Evolutionary conservation across 306 rosid genomes (phyloP), one percentile per base, ranked within the genome.

Genomic region (Mimosa pudica): DNA sequence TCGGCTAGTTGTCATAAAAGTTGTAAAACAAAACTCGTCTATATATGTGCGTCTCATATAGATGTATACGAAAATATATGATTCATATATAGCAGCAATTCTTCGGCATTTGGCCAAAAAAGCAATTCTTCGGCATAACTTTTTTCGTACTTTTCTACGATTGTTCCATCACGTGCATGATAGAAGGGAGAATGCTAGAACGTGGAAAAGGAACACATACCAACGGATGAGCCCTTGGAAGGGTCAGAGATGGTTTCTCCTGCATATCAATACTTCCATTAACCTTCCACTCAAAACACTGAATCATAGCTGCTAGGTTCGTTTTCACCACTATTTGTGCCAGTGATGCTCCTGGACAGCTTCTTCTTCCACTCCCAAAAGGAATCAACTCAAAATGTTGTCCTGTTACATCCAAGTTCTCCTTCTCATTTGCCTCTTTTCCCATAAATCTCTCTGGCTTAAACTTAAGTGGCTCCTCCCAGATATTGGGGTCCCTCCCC

Each of bases 311-410:
- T 13, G 84, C 93, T 1, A 89, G 77, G 5, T 68, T 77, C 8
- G 90, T 79, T 1, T 80, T 89, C 17, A 89, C 82, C 51, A 89
- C 70, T 10, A 75, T 82, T 47, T 87, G 5, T 7, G 87, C 93
- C 8, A 89, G 80, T 33, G 93, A 65, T 2, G 85, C 83, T 61
- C 89, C 91, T 10, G 93, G 91, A 17, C 91, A 89, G 2, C 80
- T 78, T 79, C 93, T 87, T 85, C 92, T 87, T 55, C 92, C 90
- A 66, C 85, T 83, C 51, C 93, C 93, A 82, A 89, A 89, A 47
- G 91, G 89, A 69, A 89, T 30, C 8, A 87, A 63, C 52, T 87
- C 83, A 81, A 83, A 87, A 81, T 87, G 78, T 2, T 87, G 88
- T 4, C 89, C 93, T 58, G 88, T 87, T 46, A 87, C 62, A 66